Evolutionary conservation across 768 basidiomycete genomes (phyloP), one percentile per base, ranked within the genome.

Genomic region (Leccinum disarticulatum): DNA sequence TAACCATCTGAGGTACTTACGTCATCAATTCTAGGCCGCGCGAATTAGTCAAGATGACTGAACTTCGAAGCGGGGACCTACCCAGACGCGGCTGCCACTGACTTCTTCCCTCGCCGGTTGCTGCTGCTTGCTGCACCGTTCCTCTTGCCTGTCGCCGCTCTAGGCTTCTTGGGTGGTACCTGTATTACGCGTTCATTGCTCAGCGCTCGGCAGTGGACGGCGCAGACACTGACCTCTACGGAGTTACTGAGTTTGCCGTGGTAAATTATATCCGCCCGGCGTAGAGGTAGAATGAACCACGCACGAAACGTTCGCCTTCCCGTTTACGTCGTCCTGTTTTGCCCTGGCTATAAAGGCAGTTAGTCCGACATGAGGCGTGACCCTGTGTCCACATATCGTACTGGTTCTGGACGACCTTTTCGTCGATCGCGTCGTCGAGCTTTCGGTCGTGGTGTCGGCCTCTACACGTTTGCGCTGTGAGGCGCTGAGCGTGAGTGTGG

Each of bases 391-490:
- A 41, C 49, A 28, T 8, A 60, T 53, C 69, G 31, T 54, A 75
- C 73, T 59, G 48, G 55, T 70, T 59, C 79, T 79, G 43, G 79
- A 66, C 15, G 82, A 80, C 61, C 77, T 80, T 55, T 77, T 80
- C 36, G 80, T 81, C 35, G 76, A 66, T 70, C 81, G 80, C 66
- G 81, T 73, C 62, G 77, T 61, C 35, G 77, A 48, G 17, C 70
- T 67, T 58, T 65, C 70, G 38, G 30, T 33, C 30, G 63, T 5
- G 36, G 70, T 72, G 66, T 66, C 56, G 41, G 79, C 79, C 31
- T 80, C 80, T 25, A 73, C 72, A 72, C 82, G 85, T 77, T 88
- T 90, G 64, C 87, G 77, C 88, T 90, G 67, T 28, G 41, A 6
- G 14, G 43, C 10, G 19, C 41, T 68, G 46, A 58, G 71, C 66